phyloP scores from a whole-genome alignment of 129 eudicot species.

The Chrysanthemum seticuspe region DNA sequence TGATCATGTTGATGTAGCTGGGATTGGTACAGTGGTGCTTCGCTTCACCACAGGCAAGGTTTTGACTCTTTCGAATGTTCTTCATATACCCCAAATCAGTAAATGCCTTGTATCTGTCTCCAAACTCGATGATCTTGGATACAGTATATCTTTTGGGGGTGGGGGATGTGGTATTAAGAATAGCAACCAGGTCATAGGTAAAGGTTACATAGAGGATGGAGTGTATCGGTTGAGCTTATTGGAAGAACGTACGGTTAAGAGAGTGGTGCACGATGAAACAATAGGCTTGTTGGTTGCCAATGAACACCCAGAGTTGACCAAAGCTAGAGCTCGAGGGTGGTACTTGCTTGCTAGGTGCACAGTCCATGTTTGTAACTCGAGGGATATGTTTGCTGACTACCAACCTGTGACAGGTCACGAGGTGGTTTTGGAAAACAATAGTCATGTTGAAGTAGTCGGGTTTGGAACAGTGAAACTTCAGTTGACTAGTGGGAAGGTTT shows the following conservation, averaged over 20 bases:
- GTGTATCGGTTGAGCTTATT: slow-evolving; percentile 5
- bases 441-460: too few relatives aligned
- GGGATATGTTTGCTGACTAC: too few relatives aligned
- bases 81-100: background rate
- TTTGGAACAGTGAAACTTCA: too few relatives aligned
- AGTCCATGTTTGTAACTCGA: too few relatives aligned
- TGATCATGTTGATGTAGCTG: background rate
- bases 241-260: background rate
- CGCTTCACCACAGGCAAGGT: background rate
- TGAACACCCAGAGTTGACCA: too few relatives aligned
- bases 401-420: too few relatives aligned
- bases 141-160: background rate
- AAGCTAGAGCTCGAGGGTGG: too few relatives aligned
- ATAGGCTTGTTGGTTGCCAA: too few relatives aligned
- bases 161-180: background rate
- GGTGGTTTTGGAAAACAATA: too few relatives aligned
- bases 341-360: too few relatives aligned
- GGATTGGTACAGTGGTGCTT: slow-evolving; percentile 9
- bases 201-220: slow-evolving; percentile 5
- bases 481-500: too few relatives aligned
- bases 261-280: too few relatives aligned
- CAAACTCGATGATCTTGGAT: background rate
- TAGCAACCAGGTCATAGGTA: background rate
- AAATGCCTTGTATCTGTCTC: background rate
- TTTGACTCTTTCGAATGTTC: background rate